Evolutionary conservation across 148 eudicot genomes (phyloP).

Genomic region (Camellia granthamiana): DNA sequence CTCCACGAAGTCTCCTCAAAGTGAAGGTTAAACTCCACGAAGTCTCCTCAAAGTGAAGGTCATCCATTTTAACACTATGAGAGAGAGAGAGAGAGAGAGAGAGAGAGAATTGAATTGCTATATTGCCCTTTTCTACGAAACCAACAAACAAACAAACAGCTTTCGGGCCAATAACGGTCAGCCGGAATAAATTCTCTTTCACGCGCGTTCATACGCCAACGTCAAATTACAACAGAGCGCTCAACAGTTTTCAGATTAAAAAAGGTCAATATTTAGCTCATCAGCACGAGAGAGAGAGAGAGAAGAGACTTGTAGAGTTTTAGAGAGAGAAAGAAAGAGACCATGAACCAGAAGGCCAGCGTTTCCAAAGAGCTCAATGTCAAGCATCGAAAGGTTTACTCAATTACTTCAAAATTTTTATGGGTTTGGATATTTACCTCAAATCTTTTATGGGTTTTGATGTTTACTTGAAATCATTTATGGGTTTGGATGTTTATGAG

Average conservation of each 20-base stretch:
- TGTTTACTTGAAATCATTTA: background rate
- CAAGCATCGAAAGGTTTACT: slow-evolving; percentile 54
- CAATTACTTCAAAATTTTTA: background rate
- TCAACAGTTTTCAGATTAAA: background rate
- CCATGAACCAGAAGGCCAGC: slow-evolving; percentile 57
- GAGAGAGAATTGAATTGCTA: background rate
- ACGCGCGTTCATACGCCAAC: slow-evolving; percentile 10
- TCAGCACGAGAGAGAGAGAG: background rate
- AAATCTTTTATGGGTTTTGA: background rate
- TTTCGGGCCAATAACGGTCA: background rate
- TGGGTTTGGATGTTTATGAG: background rate
- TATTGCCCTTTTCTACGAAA: no score
- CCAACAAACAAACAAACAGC: no score
- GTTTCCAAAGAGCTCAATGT: slow-evolving; percentile 54
- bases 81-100: background rate
- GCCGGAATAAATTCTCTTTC: slow-evolving; percentile 2
- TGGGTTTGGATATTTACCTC: background rate
- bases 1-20: no score
- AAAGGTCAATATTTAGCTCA: background rate
- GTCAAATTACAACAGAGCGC: slow-evolving; percentile 10
- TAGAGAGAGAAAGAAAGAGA: slow-evolving; percentile 2
- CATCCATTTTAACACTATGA: background rate
- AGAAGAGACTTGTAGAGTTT: background rate
- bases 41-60: slow-evolving; percentile 1
- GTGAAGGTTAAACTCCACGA: background rate